These are phyloP conservation scores for Endoconidiophora laricicola DNA, from an alignment of 2,329 filamentous ascomycete genomes.

Conservation along the genomic window DNA sequence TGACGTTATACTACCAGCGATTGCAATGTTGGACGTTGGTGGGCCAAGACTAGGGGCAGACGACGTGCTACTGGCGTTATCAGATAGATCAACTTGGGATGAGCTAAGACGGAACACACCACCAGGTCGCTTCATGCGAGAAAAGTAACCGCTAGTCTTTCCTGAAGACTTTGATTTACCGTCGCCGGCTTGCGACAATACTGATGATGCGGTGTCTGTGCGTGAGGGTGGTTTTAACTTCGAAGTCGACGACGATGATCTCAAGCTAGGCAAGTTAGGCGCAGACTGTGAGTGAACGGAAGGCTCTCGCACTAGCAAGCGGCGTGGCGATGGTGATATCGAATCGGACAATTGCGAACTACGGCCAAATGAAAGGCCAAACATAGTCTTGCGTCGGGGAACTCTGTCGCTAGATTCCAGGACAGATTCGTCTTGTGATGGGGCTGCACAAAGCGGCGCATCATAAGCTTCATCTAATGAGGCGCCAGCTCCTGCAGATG, in stretches of 20 bases:
- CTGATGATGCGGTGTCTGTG: slow-evolving; percentile 1
- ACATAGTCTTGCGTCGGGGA: slow-evolving; percentile 11
- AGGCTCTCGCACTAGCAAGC: slow-evolving; percentile 6
- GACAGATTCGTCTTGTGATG: slow-evolving; percentile 5
- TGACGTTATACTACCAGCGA: slow-evolving; percentile 21
- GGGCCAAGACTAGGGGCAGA: slow-evolving; percentile 30
- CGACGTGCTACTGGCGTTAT: slow-evolving; percentile 28
- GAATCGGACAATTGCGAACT: slow-evolving; percentile 9
- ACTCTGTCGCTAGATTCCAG: slow-evolving; percentile 6
- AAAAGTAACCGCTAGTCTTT: slow-evolving; percentile 32
- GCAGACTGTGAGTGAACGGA: slow-evolving; percentile 11
- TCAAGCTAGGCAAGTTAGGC: slow-evolving; percentile 10
- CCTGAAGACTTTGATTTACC: slow-evolving; percentile 19
- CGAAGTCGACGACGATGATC: slow-evolving; percentile 9
- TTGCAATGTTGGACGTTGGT: slow-evolving; percentile 21
- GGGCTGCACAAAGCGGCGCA: neutral
- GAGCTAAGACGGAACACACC: slow-evolving; percentile 26
- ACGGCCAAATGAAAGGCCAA: slow-evolving; percentile 12
- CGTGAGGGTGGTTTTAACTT: slow-evolving; percentile 3
- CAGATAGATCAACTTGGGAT: slow-evolving; percentile 21
- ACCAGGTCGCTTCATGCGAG: slow-evolving; percentile 30
- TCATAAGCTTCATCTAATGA: neutral
- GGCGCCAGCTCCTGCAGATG: neutral
- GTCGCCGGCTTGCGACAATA: slow-evolving; percentile 1
- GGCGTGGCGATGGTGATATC: slow-evolving; percentile 12